Percentiles rank a stretch among this genome's conserved stretches.
phyloP scores from a whole-genome alignment of 192 early-diverging fungal genomes.

The Dispira simplex region DNA sequence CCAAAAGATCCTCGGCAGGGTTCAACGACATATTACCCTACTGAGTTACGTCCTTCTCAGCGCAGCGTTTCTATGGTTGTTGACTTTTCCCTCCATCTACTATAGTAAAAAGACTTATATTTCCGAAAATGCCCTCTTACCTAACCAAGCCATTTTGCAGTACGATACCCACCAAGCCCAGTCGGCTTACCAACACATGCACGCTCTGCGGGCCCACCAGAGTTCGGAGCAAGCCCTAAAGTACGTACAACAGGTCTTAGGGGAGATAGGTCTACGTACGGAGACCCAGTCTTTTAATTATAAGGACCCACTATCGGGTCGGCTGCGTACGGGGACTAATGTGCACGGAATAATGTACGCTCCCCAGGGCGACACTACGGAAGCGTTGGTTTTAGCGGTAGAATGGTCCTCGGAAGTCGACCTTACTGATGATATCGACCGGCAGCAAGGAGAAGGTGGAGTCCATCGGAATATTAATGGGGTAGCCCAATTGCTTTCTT shows the following conservation, averaged over 20 bases:
- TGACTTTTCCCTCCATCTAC: constrained; percentile 40
- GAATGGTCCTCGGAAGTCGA: constrained; percentile 55
- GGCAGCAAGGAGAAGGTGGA: background rate
- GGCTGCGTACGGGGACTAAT: constrained; percentile 37
- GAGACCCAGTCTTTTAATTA: constrained; percentile 21
- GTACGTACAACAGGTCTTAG: constrained; percentile 15
- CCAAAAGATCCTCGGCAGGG: background rate
- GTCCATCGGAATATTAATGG: constrained; percentile 29
- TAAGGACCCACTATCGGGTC: constrained; percentile 6
- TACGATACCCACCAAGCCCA: constrained; percentile 13
- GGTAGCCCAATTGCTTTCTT: constrained; percentile 26
- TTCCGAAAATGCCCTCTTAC: constrained; percentile 65
- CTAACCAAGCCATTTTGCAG: constrained; percentile 35
- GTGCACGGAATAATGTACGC: constrained; percentile 69
- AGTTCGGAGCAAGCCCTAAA: constrained; percentile 9
- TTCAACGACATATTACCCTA: background rate
- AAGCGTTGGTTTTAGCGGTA: constrained; percentile 72
- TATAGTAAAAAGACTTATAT: constrained; percentile 51
- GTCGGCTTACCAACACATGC: background rate
- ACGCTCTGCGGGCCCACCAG: background rate
- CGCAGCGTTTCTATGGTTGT: constrained; percentile 42
- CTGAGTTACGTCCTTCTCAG: constrained; percentile 38
- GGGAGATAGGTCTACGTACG: constrained; percentile 19
- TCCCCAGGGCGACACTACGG: constrained; percentile 73
- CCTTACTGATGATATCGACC: constrained; percentile 18